Evolutionary conservation across 192 early-diverging fungal genomes (phyloP).

Genomic region (Umbelopsis ramanniana): DNA sequence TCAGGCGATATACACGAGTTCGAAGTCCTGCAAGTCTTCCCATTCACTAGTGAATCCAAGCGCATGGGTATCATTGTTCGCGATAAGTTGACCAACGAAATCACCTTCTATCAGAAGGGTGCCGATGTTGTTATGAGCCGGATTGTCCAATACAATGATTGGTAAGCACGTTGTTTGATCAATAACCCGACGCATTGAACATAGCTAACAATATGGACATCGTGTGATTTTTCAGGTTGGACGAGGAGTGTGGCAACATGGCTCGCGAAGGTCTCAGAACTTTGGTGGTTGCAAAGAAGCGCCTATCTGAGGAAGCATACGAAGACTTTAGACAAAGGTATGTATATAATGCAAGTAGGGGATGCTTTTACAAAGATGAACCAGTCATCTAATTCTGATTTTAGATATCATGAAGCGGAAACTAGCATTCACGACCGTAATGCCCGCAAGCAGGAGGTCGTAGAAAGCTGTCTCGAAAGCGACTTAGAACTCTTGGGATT

Average conservation of each 20-base stretch:
- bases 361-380: neutral
- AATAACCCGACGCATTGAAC: too few relatives aligned
- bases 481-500: constrained; percentile 91
- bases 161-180: constrained; percentile 44
- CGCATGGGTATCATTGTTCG: constrained; percentile 94
- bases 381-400: neutral
- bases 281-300: constrained; percentile 87
- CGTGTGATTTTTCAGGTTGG: constrained; percentile 48
- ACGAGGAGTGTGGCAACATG: constrained; percentile 98
- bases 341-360: neutral
- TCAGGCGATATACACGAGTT: constrained; percentile 64
- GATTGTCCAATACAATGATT: constrained; percentile 92
- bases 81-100: constrained; percentile 71
- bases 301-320: constrained; percentile 74
- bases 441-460: constrained; percentile 65
- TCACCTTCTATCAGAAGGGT: constrained; percentile 92
- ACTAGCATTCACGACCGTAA: constrained; percentile 74
- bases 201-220: too few relatives aligned
- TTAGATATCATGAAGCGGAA: constrained; percentile 70
- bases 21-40: constrained; percentile 90
- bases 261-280: constrained; percentile 94
- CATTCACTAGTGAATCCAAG: constrained; percentile 98
- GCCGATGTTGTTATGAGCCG: constrained; percentile 89
- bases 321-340: constrained; percentile 65
- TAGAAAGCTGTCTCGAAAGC: constrained; percentile 71